Conservation (phyloP, 1,139 yeast genomes). For the Geotrichum reessii region DNA sequence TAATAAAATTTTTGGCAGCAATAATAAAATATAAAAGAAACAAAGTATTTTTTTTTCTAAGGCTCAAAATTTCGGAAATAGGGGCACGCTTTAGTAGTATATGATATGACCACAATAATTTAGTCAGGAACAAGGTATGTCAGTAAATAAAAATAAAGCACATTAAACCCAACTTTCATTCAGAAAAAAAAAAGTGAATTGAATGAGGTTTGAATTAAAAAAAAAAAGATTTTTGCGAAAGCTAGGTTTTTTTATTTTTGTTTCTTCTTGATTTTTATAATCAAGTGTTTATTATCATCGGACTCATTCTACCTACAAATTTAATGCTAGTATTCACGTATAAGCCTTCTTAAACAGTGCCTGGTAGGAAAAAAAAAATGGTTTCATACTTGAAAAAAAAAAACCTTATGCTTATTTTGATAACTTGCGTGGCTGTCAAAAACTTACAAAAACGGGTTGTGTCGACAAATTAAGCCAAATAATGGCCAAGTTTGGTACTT, state of each 20-base stretch:
- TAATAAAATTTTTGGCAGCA: no score
- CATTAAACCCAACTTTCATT: no score
- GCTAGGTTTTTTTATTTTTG: no score
- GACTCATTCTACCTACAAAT: no score
- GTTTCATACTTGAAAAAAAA: background rate
- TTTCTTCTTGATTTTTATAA: no score
- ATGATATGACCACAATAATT: background rate
- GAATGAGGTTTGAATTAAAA: background rate
- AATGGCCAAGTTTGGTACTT: background rate
- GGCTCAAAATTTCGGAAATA: background rate
- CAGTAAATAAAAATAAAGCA: background rate
- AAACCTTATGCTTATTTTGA: background rate
- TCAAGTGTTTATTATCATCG: no score
- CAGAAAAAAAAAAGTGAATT: background rate
- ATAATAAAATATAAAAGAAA: no score
- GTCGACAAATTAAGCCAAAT: background rate
- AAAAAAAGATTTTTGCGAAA: background rate
- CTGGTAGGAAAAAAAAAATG: background rate
- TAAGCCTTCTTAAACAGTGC: no score
- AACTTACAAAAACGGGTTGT: background rate
- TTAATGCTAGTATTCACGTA: no score
- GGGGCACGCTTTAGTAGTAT: no score
- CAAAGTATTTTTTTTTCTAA: background rate
- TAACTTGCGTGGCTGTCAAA: background rate
- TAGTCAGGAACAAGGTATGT: background rate